phyloP scores from a whole-genome alignment of 345 rosid genomes.

The Eucalyptus pumila region DNA sequence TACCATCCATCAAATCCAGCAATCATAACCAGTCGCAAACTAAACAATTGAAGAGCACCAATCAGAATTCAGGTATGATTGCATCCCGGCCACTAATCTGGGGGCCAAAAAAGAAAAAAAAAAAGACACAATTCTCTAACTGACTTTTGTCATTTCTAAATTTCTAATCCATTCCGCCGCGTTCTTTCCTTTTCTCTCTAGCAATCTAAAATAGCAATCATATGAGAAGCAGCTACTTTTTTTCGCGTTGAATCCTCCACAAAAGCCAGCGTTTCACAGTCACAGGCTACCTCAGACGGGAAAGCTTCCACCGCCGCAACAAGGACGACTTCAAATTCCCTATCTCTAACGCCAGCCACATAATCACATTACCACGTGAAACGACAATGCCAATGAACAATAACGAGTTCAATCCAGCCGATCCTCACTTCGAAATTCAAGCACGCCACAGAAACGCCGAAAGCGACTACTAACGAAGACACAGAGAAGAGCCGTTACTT shows the following conservation, averaged over 20 bases:
- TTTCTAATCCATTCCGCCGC: background rate
- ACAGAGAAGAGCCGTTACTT: conserved; percentile 22
- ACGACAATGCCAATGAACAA: background rate
- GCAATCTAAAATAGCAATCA: background rate
- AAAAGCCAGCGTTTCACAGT: background rate
- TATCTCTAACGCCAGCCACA: background rate
- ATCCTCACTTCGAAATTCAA: background rate
- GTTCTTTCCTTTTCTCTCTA: background rate
- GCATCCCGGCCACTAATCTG: background rate
- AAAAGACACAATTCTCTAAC: background rate
- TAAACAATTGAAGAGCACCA: background rate
- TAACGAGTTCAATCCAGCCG: background rate
- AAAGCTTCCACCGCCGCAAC: background rate
- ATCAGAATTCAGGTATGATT: background rate
- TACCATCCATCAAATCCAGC: background rate
- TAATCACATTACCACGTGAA: background rate
- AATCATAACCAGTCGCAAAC: background rate
- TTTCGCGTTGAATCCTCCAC: background rate
- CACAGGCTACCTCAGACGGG: background rate
- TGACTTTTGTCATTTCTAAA: background rate
- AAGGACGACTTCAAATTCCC: background rate
- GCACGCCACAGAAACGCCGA: background rate
- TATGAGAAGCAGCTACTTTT: background rate
- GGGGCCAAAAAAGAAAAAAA: background rate
- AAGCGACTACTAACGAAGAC: background rate